Percentiles rank a stretch among this genome's conserved stretches.
phyloP scores from a whole-genome alignment of 1,284 basidiomycete species.

The Irpex sp. region DNA sequence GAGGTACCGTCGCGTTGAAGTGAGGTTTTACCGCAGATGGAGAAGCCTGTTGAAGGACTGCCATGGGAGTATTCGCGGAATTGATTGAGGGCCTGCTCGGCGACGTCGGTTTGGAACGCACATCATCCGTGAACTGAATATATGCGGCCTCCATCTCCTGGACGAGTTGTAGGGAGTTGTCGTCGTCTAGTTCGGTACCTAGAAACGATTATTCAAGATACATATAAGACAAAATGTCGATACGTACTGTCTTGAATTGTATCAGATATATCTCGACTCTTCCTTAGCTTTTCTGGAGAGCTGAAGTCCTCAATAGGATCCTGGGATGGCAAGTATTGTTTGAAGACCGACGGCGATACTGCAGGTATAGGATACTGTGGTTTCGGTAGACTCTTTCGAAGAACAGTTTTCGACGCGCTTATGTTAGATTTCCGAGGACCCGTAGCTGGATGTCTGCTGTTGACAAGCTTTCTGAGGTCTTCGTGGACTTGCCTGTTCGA shows the following conservation, averaged over 20 bases:
- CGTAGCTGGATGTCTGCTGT: neutral
- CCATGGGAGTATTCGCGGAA: neutral
- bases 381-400: neutral
- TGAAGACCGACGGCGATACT: neutral
- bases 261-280: neutral
- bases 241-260: neutral
- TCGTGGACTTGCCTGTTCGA: too few relatives aligned
- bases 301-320: slow-evolving; percentile 1
- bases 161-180: neutral
- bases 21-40: neutral
- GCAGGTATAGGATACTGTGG: neutral
- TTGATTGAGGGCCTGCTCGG: too few relatives aligned
- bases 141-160: slow-evolving; percentile 14
- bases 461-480: neutral
- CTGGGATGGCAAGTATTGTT: neutral
- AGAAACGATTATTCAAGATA: too few relatives aligned
- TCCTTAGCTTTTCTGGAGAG: neutral
- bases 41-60: neutral
- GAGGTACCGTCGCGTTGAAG: neutral
- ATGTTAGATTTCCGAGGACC: neutral
- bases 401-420: neutral
- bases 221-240: too few relatives aligned
- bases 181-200: neutral
- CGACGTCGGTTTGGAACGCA: neutral
- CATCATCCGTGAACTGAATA: slow-evolving; percentile 19